Base-by-base conservation (phyloP, 129 eudicot genomes). In the Erigeron canadensis region DNA sequence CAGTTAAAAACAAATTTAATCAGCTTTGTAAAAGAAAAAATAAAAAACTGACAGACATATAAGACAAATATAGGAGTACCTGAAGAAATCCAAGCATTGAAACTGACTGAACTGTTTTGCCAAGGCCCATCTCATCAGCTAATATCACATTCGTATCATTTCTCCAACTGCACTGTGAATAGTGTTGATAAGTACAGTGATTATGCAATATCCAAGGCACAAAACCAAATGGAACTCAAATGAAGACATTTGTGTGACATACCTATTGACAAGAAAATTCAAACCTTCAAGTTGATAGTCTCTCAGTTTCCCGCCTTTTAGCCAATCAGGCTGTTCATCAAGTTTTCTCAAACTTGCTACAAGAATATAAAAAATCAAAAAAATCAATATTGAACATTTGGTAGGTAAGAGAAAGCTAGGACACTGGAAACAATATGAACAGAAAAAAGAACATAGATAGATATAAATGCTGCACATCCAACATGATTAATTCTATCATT, bases 121-220 rank as follows among this genome's bases (percentile, higher is more conserved):
- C 99, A 74, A 95, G 99, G 63, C 99, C 99, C 99, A 95, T 95
- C 80, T 95, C 97, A 88, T 95, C 97, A 38, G 97, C 99, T 79
- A 95, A 83, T 79, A 95, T 95, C 60, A 95, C 99, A 86, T 95
- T 95, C 9, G 97, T 90, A 72, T 95, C 96, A 60, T 90, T 95
- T 82, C 97, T 86, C 99, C 99, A 95, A 81, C 99, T 95, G 89
- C 78, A 64, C 82, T 81, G 74, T 67, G 83, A 66, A 70, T 77
- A 63, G 58, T 78, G 81, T 46, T 39, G 69, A 67, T 83, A 82
- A 86, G 79, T 69, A 84, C 64, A 61, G 34, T 3, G 34, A 28
- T 28, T 2, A 28, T 28, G 34, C 34, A 28, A 28, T 28, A 28
- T 28, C 34, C 2, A 28, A 28, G 34, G 18, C 17, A 8, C 66